Evolutionary conservation across 2,329 filamentous ascomycete species (phyloP).

Genomic region (Colletotrichum somersetense): DNA sequence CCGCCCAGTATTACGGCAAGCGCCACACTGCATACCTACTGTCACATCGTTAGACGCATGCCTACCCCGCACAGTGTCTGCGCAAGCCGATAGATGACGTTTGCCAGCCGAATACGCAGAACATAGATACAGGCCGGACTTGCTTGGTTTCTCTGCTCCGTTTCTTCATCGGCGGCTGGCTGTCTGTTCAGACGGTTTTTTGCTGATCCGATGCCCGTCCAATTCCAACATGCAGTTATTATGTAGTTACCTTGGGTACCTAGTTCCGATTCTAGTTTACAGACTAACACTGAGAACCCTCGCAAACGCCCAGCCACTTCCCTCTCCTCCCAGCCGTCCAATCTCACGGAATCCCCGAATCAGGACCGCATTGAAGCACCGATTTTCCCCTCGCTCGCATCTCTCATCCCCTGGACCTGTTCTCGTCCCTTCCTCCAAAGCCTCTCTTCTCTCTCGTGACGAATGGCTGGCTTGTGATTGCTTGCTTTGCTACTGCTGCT

Average conservation of each 20-base stretch:
- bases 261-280: no score
- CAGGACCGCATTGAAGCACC: constrained; percentile 16
- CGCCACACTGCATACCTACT: constrained; percentile 20
- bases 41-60: constrained; percentile 20
- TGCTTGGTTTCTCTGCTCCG: constrained; percentile 6
- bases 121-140: background rate
- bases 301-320: background rate
- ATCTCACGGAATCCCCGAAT: constrained; percentile 8
- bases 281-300: background rate
- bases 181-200: background rate
- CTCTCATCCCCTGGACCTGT: background rate
- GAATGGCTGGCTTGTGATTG: background rate
- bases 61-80: constrained; percentile 32
- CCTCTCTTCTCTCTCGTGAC: background rate
- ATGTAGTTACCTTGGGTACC: no score
- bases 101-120: constrained; percentile 30
- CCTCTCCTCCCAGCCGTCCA: background rate
- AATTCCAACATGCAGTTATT: background rate
- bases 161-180: constrained; percentile 35
- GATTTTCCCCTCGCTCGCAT: background rate
- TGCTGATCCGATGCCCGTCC: background rate
- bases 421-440: background rate
- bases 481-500: background rate
- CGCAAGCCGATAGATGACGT: constrained; percentile 32
- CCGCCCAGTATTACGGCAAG: constrained; percentile 37